Conservation (phyloP, 177 flowering plant genomes). For the Vitis hybrid region DNA sequence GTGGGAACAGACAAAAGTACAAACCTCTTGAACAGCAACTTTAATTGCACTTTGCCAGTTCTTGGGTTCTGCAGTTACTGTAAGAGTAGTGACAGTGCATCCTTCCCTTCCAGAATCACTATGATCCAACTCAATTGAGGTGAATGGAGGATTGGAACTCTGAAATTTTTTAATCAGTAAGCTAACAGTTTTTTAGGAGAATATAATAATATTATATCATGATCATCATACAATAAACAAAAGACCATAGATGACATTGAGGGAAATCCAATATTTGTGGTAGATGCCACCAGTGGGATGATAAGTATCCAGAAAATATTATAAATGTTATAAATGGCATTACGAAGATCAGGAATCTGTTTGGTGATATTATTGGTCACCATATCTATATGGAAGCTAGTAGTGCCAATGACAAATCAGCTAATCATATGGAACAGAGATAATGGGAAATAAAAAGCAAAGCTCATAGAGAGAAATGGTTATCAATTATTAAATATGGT, state of each 20-base stretch:
- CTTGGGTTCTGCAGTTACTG: slow-evolving; percentile 94
- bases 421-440: no score
- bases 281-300: no score
- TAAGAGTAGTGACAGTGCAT: slow-evolving; percentile 96
- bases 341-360: no score
- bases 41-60: slow-evolving; percentile 93
- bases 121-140: slow-evolving; percentile 94
- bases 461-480: no score
- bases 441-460: no score
- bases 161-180: slow-evolving; percentile 31
- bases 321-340: no score
- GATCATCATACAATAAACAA: slow-evolving; percentile 2
- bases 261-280: neutral
- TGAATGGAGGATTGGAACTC: slow-evolving; percentile 99
- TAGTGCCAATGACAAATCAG: no score
- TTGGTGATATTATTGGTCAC: no score
- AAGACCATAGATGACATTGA: neutral
- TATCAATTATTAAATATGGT: no score
- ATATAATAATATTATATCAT: neutral
- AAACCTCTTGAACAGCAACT: slow-evolving; percentile 97
- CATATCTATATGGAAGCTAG: no score
- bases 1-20: slow-evolving; percentile 11
- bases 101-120: slow-evolving; percentile 99
- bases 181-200: slow-evolving; percentile 8
- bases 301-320: no score